Evolutionary conservation across 345 rosid genomes (phyloP).

Genomic region (Pistacia vera): DNA sequence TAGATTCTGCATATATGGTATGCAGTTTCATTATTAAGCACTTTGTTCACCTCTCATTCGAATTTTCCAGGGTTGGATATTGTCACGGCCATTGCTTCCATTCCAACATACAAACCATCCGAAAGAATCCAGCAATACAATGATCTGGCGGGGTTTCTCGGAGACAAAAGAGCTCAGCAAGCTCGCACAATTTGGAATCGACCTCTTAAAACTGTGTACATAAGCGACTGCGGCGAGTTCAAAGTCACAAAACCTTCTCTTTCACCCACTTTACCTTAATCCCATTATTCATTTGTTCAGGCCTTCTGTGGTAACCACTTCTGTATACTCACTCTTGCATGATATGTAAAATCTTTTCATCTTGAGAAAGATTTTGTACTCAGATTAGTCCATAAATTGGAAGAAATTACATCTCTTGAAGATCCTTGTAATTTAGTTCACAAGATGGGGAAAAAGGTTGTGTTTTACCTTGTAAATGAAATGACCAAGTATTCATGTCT

Average conservation of each 20-base stretch:
- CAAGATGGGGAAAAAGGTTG: neutral
- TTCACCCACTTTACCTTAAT: conserved; percentile 65
- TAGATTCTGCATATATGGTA: neutral
- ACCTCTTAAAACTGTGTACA: conserved; percentile 75
- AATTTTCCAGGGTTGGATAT: conserved; percentile 71
- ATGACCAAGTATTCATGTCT: neutral
- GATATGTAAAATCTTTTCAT: neutral
- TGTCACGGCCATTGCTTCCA: conserved; percentile 69
- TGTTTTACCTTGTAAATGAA: neutral
- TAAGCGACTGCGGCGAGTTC: conserved; percentile 82
- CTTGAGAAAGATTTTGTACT: conserved; percentile 2
- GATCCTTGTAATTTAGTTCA: neutral
- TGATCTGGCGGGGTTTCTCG: conserved; percentile 71
- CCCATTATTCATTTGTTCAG: neutral
- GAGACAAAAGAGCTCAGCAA: conserved; percentile 85
- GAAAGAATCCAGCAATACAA: conserved; percentile 73
- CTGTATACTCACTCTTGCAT: neutral
- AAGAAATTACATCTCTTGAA: neutral
- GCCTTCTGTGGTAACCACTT: conserved; percentile 3
- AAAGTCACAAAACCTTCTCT: conserved; percentile 76
- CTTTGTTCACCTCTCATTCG: conserved; percentile 9
- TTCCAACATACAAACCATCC: conserved; percentile 73
- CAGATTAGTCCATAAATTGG: conserved; percentile 1
- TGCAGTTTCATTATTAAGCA: neutral
- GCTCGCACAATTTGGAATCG: conserved; percentile 75